phyloP scores from a whole-genome alignment of 345 rosid genomes.

The sweet orange (Citrus sinensis) region DNA sequence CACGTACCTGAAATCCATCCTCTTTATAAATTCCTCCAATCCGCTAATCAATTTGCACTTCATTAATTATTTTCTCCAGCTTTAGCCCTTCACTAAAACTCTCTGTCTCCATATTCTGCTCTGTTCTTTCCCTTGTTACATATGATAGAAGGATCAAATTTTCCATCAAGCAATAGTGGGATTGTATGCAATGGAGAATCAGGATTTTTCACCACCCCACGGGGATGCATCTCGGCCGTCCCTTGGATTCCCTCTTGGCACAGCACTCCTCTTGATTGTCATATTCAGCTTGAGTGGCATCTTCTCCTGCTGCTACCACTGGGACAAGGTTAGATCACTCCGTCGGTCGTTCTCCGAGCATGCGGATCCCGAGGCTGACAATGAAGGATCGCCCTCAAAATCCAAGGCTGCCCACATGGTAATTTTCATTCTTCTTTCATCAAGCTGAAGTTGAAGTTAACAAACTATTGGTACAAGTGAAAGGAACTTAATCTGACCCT shows the following conservation, averaged over 20 bases:
- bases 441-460: not conserved
- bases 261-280: slow-evolving; percentile 79
- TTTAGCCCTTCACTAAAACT: not conserved
- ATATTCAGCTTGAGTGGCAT: slow-evolving; percentile 89
- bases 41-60: not conserved
- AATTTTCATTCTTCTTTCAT: not conserved
- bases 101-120: not conserved
- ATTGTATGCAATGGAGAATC: slow-evolving; percentile 56
- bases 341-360: slow-evolving; percentile 54
- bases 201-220: slow-evolving; percentile 65
- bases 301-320: slow-evolving; percentile 97
- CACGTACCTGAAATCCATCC: slow-evolving; percentile 31
- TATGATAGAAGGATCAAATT: slow-evolving; percentile 25
- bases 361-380: slow-evolving; percentile 38
- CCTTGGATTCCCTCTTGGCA: slow-evolving; percentile 90
- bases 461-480: not conserved
- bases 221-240: slow-evolving; percentile 81
- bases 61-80: not conserved
- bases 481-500: not conserved
- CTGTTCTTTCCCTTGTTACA: slow-evolving; percentile 5
- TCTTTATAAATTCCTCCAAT: slow-evolving; percentile 27
- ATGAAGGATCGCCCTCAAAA: slow-evolving; percentile 55
- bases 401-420: slow-evolving; percentile 42
- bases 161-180: not conserved
- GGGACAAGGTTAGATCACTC: slow-evolving; percentile 90